Evolutionary conservation across 257 asterid species (phyloP), one percentile per base, ranked within the genome.

Genomic region (Fraxinus americana): DNA sequence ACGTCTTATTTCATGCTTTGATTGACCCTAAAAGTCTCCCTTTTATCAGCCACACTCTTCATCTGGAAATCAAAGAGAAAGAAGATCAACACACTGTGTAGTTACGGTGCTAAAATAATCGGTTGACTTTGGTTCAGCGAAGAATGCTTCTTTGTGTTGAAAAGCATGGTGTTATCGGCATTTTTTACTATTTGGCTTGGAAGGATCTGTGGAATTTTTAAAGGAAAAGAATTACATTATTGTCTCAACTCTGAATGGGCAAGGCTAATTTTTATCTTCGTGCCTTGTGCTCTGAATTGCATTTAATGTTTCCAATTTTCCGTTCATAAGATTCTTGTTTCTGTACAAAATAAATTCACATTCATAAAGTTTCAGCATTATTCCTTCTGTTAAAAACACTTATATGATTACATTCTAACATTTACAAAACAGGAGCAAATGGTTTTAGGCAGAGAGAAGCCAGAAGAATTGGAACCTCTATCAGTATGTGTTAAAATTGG

Each of bases 381-480:
- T 27, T 67, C 73, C 39, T 59, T 71, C 65, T 73, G 43, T 38
- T 36, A 54, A 67, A 72, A 61, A 8, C 36, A 25, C 25, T 69
- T 29, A 74, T 70, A 72, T 34, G 77, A 61, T 61, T 72, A 73
- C 11, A 74, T 38, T 80, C 69, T 17, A 10, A 59, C 21, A 66
- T 29, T 69, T 14, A 76, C 45, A 66, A 75, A 52, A 35, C 21
- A 78, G 38, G 30, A 36, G 29, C 32, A 72, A 21, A 12, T 16
- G 17, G 61, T 27, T 8, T 35, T 70, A 50, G 23, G 59, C 27
- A 43, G 73, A 68, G 59, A 69, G 27, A 57, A 57, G 66, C 48
- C 67, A 70, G 59, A 73, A 71, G 39, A 67, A 67, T 41, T 82
- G 29, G 63, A 71, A 50, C 23, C 45, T 74, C 41, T 67, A 75